Conservation (phyloP, 1,284 basidiomycete species). For the Trametes versicolor region DNA sequence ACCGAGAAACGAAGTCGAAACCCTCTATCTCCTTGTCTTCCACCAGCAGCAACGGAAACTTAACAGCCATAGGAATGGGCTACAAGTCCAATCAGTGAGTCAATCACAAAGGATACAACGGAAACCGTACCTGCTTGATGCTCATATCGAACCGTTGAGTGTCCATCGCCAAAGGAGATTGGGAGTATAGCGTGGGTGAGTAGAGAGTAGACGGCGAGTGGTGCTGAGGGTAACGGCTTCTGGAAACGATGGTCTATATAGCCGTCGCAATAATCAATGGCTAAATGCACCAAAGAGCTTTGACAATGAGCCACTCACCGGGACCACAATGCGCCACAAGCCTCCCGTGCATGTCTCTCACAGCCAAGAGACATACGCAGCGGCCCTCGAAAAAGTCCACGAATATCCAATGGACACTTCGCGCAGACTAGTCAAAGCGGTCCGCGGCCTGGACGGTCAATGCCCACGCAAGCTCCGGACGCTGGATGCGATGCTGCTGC, state of each 20-base stretch:
- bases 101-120: neutral
- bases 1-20: conserved; percentile 12
- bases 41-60: conserved; percentile 1
- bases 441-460: conserved; percentile 1
- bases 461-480: neutral
- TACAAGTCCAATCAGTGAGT: neutral
- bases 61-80: conserved; percentile 9
- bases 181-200: too few relatives aligned
- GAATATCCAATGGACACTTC: neutral
- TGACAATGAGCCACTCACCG: neutral
- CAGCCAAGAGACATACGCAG: too few relatives aligned
- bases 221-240: neutral
- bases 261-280: neutral
- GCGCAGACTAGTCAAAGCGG: neutral
- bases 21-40: conserved; percentile 6
- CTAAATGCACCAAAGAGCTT: neutral
- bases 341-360: too few relatives aligned
- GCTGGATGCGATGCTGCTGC: neutral
- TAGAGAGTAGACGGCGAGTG: neutral
- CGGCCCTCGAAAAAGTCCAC: neutral
- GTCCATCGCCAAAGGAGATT: conserved; percentile 16
- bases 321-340: neutral
- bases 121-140: conserved; percentile 17
- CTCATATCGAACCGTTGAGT: conserved; percentile 13
- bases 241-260: neutral